Percentiles rank a stretch among this genome's conserved stretches.
phyloP scores from a whole-genome alignment of 495 filamentous ascomycete genomes.

The Barbatosphaeria neglecta region DNA sequence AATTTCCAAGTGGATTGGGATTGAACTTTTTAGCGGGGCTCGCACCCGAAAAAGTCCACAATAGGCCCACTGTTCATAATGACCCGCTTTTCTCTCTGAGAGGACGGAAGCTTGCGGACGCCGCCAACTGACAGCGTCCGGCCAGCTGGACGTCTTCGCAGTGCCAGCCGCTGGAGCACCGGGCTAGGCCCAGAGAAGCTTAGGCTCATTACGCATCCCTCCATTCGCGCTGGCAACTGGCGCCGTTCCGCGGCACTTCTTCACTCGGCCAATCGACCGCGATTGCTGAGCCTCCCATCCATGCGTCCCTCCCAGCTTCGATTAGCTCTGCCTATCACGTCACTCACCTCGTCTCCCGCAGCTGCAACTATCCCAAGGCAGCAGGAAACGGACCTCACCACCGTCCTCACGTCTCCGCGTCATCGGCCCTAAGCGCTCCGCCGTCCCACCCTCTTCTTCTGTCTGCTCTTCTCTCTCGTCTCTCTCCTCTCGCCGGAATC shows the following conservation, averaged over 20 bases:
- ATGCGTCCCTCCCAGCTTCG: neutral
- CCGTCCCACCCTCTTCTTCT: neutral
- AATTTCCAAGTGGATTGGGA: neutral
- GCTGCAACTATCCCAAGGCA: too few relatives aligned
- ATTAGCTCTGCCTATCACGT: conserved; percentile 18
- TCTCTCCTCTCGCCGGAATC: neutral
- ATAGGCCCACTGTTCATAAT: too few relatives aligned
- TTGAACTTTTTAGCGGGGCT: conserved; percentile 15
- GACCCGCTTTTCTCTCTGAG: too few relatives aligned
- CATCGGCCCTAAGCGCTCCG: neutral
- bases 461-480: neutral
- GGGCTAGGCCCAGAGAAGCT: neutral
- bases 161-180: neutral
- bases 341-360: too few relatives aligned
- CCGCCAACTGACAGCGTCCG: too few relatives aligned
- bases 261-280: too few relatives aligned
- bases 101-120: neutral
- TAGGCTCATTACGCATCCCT: neutral
- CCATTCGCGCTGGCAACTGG: too few relatives aligned
- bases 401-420: neutral
- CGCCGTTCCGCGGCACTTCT: neutral
- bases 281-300: too few relatives aligned
- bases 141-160: too few relatives aligned
- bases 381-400: conserved; percentile 2
- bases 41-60: too few relatives aligned